Evolutionary conservation across 345 rosid genomes (phyloP), one percentile per base, ranked within the genome.

Genomic region (Garcia nutans): DNA sequence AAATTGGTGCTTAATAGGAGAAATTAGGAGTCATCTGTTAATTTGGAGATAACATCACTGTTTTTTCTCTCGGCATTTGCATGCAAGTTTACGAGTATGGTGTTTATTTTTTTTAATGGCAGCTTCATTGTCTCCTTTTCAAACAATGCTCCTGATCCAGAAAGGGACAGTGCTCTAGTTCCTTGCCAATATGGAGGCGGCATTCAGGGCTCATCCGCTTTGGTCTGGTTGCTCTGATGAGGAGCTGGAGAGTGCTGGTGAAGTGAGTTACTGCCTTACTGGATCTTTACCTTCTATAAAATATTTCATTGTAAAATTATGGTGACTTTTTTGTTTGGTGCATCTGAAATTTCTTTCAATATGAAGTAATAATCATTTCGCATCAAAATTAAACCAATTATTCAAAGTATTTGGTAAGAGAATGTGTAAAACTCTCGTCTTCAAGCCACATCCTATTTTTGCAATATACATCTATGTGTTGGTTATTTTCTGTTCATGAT

Each of bases 201-300:
- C 96, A 76, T 93, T 96, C 85, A 85, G 89, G 84, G 90, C 89
- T 71, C 98, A 92, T 84, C 96, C 98, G 12, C 97, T 96, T 75
- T 96, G 99, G 96, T 92, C 91, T 45, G 92, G 97, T 74, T 96
- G 94, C 83, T 90, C 99, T 4, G 99, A 92, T 78, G 98, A 96
- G 85, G 98, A 96, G 81, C 86, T 96, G 61, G 98, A 96, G 54
- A 89, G 97, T 76, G 96, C 94, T 0, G 97, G 90, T 72, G 99
- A 96, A 84, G 99, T 93, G 77, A 86, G 92, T 84, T 59, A 26
- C 57, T 65, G 23, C 33, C 41, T 4, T 37, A 37, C 41, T 3
- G 41, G 41, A 8, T 50, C 28, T 72, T 76, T 68, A 20, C 47
- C 72, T 42, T 33, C 10, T 45, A 33, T 49, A 6, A 4, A 59